Evolutionary conservation across 129 eudicot genomes (phyloP), one percentile per base, ranked within the genome.

Genomic region (sunflower (Helianthus annuus)): DNA sequence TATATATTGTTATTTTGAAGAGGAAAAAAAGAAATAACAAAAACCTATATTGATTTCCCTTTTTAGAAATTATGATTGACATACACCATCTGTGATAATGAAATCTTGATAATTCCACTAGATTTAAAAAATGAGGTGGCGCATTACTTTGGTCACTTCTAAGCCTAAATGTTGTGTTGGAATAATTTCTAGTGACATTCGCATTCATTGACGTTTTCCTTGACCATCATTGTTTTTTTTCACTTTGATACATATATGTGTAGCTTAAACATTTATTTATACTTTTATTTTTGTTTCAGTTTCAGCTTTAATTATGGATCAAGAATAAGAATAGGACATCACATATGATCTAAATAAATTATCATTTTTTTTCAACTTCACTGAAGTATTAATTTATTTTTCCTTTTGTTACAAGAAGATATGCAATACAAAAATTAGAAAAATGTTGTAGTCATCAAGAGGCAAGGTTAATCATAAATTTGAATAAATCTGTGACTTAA

Each of bases 21-120:
- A 51, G n/a, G 6, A 14, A 51, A 4, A 51, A 51, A n/a, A 15
- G 3, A 16, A n/a, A 55, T 14, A 62, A 14, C 12, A 36, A 15
- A 62, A 62, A 2, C 61, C 19, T 8, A 4, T 45, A 13, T 40
- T 27, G 4, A 24, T 69, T 14, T 11, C 22, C 12, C 12, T 68
- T 32, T 32, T 68, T 32, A n/a, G 56, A 49, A 46, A 16, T 69
- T 29, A 53, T 70, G 71, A 69, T 70, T 77, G 66, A 51, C 71
- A 39, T 24, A 62, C 66, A 42, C 76, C 58, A 51, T 40, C 11
- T 17, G 22, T 61, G 46, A 69, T 22, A 48, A 69, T 54, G 60
- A 46, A 46, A 69, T 69, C 59, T 77, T 49, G 71, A 70, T 70
- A 62, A 24, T 70, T 40, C 66, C 81, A 77, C 76, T 77, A 49